Evolutionary conservation across 2,329 filamentous ascomycete species (phyloP).

Genomic region (Sclerotinia subarctica): DNA sequence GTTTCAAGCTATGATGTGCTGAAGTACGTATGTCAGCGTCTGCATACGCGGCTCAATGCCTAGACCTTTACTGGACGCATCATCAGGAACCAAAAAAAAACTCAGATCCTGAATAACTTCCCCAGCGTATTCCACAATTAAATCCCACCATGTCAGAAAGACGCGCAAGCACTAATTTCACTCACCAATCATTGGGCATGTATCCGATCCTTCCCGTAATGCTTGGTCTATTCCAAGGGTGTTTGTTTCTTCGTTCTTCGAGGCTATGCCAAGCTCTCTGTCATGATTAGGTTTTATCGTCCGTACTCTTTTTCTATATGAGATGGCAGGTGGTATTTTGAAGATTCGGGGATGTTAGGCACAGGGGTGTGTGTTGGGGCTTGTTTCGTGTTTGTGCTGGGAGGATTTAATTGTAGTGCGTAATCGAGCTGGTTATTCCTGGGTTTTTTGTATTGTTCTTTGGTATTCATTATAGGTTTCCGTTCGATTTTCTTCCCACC

Average conservation of each 20-base stretch:
- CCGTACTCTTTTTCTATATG: neutral
- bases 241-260: neutral
- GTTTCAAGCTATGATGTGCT: neutral
- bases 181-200: too few species aligned
- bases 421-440: neutral
- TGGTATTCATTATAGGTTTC: neutral
- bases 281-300: neutral
- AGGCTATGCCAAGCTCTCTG: neutral
- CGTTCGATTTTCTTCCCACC: too few species aligned
- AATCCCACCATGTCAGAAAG: neutral
- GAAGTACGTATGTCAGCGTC: neutral
- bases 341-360: neutral
- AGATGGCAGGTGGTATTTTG: neutral
- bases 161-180: conserved; percentile 6
- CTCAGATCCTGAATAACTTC: neutral
- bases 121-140: neutral
- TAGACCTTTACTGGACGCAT: neutral
- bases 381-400: neutral
- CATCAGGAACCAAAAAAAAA: neutral
- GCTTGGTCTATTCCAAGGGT: neutral
- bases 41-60: neutral
- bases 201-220: conserved; percentile 5
- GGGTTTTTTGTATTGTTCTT: neutral
- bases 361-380: neutral
- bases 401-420: neutral